Base-by-base conservation (phyloP, 371 early-diverging fungal species). In the Zychaea mexicana region DNA sequence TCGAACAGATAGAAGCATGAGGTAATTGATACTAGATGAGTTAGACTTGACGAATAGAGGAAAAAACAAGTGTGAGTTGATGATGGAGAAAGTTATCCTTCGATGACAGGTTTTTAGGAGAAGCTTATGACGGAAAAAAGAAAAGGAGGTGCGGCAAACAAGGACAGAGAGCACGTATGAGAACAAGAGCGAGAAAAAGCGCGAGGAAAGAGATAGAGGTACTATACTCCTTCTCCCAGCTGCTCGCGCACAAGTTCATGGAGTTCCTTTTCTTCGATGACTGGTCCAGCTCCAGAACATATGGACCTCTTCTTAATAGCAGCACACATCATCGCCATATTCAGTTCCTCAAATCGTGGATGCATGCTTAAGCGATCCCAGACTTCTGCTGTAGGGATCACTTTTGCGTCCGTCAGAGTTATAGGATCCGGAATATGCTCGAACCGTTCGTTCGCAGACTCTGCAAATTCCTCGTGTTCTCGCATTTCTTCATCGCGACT, bases 291-390 rank as follows among this genome's bases (percentile, higher is more conserved):
- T 24, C 78, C 78, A 22, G 85, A 84, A 62, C 85, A 84, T 67
- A 77, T 81, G n/a, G 86, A 83, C 63, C 85, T 88, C 27, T 82
- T 61, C 60, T 85, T 85, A 72, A 88, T 71, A 46, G 83, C 84
- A 49, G 72, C 69, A 58, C 88, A 88, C 19, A 88, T 66, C 15
- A 67, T 57, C 61, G 84, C 87, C 52, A 88, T 76, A 58, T 82
- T 81, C 4, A 83, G 62, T 47, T 85, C 86, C 52, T 84, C 85
- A 67, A 79, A 77, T 38, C 75, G 71, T 64, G 81, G 79, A 55
- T 82, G 82, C 63, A 79, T 69, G 52, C 74, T 66, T 22, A 84
- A 57, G 21, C 68, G 64, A 57, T 83, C 81, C 84, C 84, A 83
- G 26, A 72, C 78, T 64, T 80, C 59, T 15, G 54, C 33, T 26